These are phyloP conservation scores for Pseudocercospora musae DNA, from an alignment of 2,329 filamentous ascomycete species.

Conservation along the genomic window DNA sequence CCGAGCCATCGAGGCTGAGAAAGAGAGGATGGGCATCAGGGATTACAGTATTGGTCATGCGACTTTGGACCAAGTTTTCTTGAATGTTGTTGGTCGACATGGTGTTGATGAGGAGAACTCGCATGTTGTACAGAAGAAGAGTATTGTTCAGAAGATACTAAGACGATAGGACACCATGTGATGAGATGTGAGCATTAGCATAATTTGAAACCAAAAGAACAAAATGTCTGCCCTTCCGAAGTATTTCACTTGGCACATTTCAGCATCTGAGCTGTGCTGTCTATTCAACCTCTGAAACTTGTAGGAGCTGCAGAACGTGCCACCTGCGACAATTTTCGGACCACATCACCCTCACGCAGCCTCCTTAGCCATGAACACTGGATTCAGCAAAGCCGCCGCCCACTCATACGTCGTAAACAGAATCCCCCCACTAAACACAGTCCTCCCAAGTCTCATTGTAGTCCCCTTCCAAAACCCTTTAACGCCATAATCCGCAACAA, in stretches of 20 bases:
- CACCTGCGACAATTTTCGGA: too few species aligned
- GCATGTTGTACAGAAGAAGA: neutral
- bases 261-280: neutral
- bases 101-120: conserved; percentile 22
- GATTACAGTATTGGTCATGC: conserved; percentile 83
- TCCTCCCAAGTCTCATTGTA: conserved; percentile 62
- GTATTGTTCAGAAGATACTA: neutral
- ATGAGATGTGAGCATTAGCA: neutral
- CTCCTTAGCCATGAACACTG: conserved; percentile 24
- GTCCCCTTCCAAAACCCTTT: conserved; percentile 65
- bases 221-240: neutral
- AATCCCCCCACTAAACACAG: conserved; percentile 65
- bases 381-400: conserved; percentile 49
- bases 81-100: conserved; percentile 66
- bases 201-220: neutral
- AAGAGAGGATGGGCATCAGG: conserved; percentile 64
- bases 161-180: neutral
- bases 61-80: conserved; percentile 82
- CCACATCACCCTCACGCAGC: too few species aligned
- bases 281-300: neutral
- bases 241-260: neutral
- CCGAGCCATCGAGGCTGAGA: conserved; percentile 66
- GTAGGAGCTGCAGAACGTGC: neutral
- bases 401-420: conserved; percentile 63
- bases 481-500: conserved; percentile 57